Base-by-base conservation (phyloP, 176 grass and related monocot species). In the Lolium perenne region DNA sequence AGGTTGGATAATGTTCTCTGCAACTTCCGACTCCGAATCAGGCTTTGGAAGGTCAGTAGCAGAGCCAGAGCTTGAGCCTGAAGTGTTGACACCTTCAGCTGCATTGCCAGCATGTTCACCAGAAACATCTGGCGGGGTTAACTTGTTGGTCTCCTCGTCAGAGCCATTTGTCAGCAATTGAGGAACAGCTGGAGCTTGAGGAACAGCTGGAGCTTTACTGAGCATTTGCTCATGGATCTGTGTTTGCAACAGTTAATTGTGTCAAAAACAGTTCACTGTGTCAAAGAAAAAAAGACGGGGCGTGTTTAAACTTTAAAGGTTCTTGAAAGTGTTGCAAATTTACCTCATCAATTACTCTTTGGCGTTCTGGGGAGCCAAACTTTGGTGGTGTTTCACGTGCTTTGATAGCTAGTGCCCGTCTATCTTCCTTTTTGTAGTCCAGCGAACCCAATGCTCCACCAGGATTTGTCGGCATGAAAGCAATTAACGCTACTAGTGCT, bases 151-250 rank as follows among this genome's bases (percentile, higher is more conserved):
- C 18, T 84, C 80, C 29, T 83, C 86, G 2, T 49, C 60, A 55
- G 60, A 29, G 38, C 62, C 82, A 77, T 82, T 81, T 21, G 50
- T 86, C 78, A 84, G 60, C 17, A 68, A 22, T 79, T 85, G 94
- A 56, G 94, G 94, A 66, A 97, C 80, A 72, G 77, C 76, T 25
- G 97, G 94, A n/a, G 87, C 92, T 89, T 94, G 94, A 56, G 94
- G 94, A 66, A 97, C 80, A 72, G 77, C 76, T 25, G 97, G 94
- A n/a, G 87, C 92, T 89, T 94, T 99, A 46, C 67, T 80, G 60
- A 99, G 86, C 97, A 99, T 96, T 86, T 89, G 88, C 59, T 88
- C 82, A 81, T 99, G 97, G 58, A 99, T 99, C 97, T 99, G 90
- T 83, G 35, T 72, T 65, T 46, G 20, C 49, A 87, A 62, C 23